A percentile compares a stretch with the other conserved stretches of the same genome.
These are phyloP conservation scores for Fraxinus platypoda DNA, from an alignment of 305 asterid genomes.

Conservation along the genomic window DNA sequence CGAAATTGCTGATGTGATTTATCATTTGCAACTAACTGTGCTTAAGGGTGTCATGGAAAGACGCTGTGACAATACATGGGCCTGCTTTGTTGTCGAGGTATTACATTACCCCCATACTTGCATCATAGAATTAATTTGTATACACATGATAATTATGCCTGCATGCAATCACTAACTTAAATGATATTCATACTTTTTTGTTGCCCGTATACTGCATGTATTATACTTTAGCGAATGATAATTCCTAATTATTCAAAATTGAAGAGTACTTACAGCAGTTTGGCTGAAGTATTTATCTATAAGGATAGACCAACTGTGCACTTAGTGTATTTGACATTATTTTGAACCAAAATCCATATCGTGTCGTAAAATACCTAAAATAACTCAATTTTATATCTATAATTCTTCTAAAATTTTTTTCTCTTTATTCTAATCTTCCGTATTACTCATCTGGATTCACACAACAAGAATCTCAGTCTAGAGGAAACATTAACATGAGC, in stretches of 20 bases:
- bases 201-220: not conserved
- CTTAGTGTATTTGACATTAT: not conserved
- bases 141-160: not conserved
- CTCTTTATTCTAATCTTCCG: not conserved
- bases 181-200: not conserved
- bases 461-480: not conserved
- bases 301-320: not conserved
- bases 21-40: constrained; percentile 63
- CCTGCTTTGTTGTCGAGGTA: constrained; percentile 86
- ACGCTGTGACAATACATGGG: constrained; percentile 53
- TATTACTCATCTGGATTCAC: not conserved
- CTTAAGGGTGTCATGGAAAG: constrained; percentile 73
- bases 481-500: not conserved
- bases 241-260: not conserved
- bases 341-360: not conserved
- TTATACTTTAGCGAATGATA: not conserved
- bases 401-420: not conserved
- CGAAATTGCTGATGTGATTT: constrained; percentile 83
- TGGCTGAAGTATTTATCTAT: not conserved
- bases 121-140: not conserved
- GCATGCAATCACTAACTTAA: not conserved
- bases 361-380: not conserved
- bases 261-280: not conserved
- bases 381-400: not conserved
- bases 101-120: constrained; percentile 3